Evolutionary conservation across 1,139 yeast species (phyloP).

Genomic region (Yamadazyma blattariae): DNA sequence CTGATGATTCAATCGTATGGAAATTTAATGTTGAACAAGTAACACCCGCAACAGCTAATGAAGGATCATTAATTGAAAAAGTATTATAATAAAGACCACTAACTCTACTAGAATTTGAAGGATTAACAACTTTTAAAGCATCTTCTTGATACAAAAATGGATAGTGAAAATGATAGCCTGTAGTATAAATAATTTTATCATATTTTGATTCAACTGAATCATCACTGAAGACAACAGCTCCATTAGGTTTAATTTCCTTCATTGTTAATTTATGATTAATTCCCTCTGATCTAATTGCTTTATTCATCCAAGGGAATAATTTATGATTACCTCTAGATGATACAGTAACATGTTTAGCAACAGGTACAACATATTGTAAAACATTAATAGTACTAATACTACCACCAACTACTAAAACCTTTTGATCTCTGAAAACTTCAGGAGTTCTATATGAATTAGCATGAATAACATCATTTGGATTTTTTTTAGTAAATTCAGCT

Average conservation of each 20-base stretch:
- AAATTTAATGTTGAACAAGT: conserved; percentile 39
- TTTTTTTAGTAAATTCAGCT: conserved; percentile 40
- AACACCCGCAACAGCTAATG: conserved; percentile 39
- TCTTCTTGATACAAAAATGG: conserved; percentile 25
- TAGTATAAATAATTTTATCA: conserved; percentile 31
- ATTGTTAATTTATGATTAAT: conserved; percentile 30
- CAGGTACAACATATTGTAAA: conserved; percentile 47
- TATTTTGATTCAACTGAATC: conserved; percentile 22
- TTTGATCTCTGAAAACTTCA: conserved; percentile 39
- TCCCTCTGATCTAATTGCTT: conserved; percentile 37
- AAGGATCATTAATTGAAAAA: conserved; percentile 40
- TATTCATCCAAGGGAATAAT: conserved; percentile 29
- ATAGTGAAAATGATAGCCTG: conserved; percentile 38
- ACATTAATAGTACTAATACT: conserved; percentile 50
- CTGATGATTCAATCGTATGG: conserved; percentile 40
- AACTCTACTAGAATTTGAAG: conserved; percentile 28
- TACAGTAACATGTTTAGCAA: conserved; percentile 34
- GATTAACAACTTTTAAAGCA: conserved; percentile 20
- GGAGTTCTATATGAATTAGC: conserved; percentile 58
- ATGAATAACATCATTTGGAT: conserved; percentile 53
- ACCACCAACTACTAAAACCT: conserved; percentile 49
- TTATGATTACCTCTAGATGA: conserved; percentile 33
- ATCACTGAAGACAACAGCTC: conserved; percentile 26
- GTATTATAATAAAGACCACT: conserved; percentile 38
- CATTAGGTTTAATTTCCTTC: conserved; percentile 23